Evolutionary conservation across 257 asterid genomes (phyloP).

Genomic region (Gentiana dahurica): DNA sequence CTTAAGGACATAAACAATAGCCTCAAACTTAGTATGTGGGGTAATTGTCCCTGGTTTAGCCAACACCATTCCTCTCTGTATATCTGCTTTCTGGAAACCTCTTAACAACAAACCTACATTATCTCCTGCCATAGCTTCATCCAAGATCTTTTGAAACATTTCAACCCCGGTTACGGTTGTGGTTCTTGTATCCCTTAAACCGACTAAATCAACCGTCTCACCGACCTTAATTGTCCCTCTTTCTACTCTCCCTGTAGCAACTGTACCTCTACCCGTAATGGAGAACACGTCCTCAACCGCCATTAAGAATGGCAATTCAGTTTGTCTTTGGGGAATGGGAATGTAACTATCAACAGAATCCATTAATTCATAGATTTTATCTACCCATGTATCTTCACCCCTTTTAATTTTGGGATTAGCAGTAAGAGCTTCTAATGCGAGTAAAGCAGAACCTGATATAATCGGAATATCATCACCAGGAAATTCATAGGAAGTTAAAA

Average conservation of each 20-base stretch:
- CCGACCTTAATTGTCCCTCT: conserved; percentile 71
- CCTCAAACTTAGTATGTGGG: conserved; percentile 64
- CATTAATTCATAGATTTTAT: conserved; percentile 68
- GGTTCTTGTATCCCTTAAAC: conserved; percentile 58
- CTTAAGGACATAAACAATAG: conserved; percentile 89
- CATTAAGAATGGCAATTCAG: conserved; percentile 76
- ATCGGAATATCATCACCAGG: conserved; percentile 94
- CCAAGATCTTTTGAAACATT: conserved; percentile 88
- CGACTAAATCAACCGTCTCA: conserved; percentile 71
- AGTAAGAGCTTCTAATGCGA: conserved; percentile 75
- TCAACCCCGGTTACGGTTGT: conserved; percentile 91
- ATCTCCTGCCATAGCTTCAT: conserved; percentile 94
- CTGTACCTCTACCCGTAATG: conserved; percentile 92
- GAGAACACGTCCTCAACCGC: conserved; percentile 91
- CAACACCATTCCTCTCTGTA: conserved; percentile 95
- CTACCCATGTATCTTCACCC: conserved; percentile 89
- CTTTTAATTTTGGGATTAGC: conserved; percentile 63
- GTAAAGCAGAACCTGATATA: conserved; percentile 70
- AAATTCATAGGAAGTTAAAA: conserved; percentile 70
- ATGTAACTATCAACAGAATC: conserved; percentile 79
- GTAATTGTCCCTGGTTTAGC: conserved; percentile 79
- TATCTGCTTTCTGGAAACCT: conserved; percentile 76
- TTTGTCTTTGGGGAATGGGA: conserved; percentile 80
- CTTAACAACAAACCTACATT: conserved; percentile 88
- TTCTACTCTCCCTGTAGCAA: conserved; percentile 91